Base-by-base conservation (phyloP, 2,329 filamentous ascomycete genomes). In the Nothophaeocryptopus gaeumannii region DNA sequence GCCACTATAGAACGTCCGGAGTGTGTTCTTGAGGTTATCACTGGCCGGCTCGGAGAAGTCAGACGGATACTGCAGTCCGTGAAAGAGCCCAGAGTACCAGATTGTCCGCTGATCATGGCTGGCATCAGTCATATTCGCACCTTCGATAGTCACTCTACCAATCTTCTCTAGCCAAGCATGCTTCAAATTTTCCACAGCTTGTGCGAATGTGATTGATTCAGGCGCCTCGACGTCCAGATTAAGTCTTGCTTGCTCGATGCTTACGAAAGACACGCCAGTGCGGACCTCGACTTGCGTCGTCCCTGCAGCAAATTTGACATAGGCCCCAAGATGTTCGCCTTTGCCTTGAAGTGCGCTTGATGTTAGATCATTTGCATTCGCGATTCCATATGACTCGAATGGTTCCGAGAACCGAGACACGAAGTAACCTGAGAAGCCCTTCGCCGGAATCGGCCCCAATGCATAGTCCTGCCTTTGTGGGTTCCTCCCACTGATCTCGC, bases 191-290 rank as follows among this genome's bases (percentile, higher is more conserved):
- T 70, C 63, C 4, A 76, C 67, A 0, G 70, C 71, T 5, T 67
- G 51, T 20, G 73, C 69, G 37, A 77, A 73, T 0, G 63, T 56
- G 1, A 60, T 51, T 2, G 57, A 59, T 15, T 70, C 60, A 1
- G 73, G 69, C 4, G 69, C 68, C 55, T 76, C 72, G 3, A 75
- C 59, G 5, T 75, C 70, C 1, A 77, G 60, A 43, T 76, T 77
- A 35, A 57, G 69, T 10, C 73, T 66, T 3, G 74, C 74, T 56
- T 77, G 74, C 42, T 74, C 72, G 13, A 77, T 53, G 48, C 74
- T 76, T 39, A 77, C 63, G 47, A 76, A 76, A 0, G 74, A 76
- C 5, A 76, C 65, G 1, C 70, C 74, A 1, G 73, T 76, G 5
- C 73, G 69, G n/a, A 76, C 69, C 52, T 77, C 73, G 1, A 77